These are phyloP conservation scores for Sergeia podlipaevii DNA, from an alignment of 208 protist genomes.

Conservation along the genomic window DNA sequence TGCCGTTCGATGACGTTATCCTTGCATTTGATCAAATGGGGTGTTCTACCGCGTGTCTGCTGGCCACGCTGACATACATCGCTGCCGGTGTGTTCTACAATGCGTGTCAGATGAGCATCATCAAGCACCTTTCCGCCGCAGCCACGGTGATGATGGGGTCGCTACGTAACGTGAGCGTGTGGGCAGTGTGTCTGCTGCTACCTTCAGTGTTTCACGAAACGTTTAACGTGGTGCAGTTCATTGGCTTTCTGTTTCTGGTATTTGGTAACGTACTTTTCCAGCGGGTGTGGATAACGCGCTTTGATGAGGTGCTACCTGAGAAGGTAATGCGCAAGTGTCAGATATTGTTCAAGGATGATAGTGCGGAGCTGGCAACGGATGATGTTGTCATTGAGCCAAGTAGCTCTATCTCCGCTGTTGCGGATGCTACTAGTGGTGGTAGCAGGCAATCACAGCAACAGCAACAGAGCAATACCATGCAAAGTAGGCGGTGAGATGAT, in stretches of 20 bases:
- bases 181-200: slow-evolving; percentile 51
- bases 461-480: too few relatives aligned
- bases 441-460: too few relatives aligned
- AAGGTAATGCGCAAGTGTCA: slow-evolving; percentile 26
- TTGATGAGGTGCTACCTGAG: slow-evolving; percentile 35
- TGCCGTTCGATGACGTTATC: slow-evolving; percentile 66
- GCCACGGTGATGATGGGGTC: slow-evolving; percentile 67
- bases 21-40: slow-evolving; percentile 59
- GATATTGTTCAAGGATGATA: slow-evolving; percentile 23
- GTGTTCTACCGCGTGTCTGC: slow-evolving; percentile 28
- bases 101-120: slow-evolving; percentile 52
- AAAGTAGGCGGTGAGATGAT: too few relatives aligned
- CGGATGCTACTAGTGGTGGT: too few relatives aligned
- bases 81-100: slow-evolving; percentile 61
- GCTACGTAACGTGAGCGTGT: slow-evolving; percentile 69
- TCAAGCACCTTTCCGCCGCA: slow-evolving; percentile 70
- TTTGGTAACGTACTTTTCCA: slow-evolving; percentile 71
- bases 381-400: too few relatives aligned
- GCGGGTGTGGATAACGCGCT: slow-evolving; percentile 32
- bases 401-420: too few relatives aligned
- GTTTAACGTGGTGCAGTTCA: slow-evolving; percentile 60
- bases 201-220: slow-evolving; percentile 58
- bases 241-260: slow-evolving; percentile 56
- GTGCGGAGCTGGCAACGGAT: too few relatives aligned
- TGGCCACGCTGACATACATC: slow-evolving; percentile 43